A percentile compares a stretch with the other conserved stretches of the same genome.
These are phyloP conservation scores for Striga hermonthica DNA, from an alignment of 305 asterid genomes.

Conservation along the genomic window DNA sequence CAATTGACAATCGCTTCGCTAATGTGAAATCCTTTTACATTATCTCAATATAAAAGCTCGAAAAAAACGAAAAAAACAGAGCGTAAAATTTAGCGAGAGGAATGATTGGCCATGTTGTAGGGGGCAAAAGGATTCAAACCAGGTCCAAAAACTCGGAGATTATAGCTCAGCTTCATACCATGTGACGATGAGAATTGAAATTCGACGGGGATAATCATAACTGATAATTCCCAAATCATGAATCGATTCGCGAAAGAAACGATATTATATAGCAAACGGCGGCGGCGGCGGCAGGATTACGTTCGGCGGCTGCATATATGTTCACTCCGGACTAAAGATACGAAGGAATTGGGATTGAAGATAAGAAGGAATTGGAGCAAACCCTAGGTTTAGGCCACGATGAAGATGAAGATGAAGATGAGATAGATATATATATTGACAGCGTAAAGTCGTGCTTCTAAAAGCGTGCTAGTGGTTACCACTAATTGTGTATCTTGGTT, in stretches of 20 bases:
- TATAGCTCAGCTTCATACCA: conserved; percentile 44
- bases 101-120: conserved; percentile 68
- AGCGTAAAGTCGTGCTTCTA: neutral
- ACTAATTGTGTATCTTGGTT: too few relatives aligned
- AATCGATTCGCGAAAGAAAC: neutral
- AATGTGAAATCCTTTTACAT: conserved; percentile 36
- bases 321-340: neutral
- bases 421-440: neutral
- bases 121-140: conserved; percentile 97
- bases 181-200: conserved; percentile 50
- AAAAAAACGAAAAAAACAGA: conserved; percentile 2
- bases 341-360: conserved; percentile 23
- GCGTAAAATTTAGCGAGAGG: conserved; percentile 65
- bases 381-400: conserved; percentile 39
- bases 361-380: conserved; percentile 23
- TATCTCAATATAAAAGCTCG: conserved; percentile 13
- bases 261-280: neutral
- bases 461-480: too few relatives aligned
- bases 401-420: conserved; percentile 12
- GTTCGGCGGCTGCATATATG: conserved; percentile 47
- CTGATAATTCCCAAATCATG: conserved; percentile 33
- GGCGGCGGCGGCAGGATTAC: conserved; percentile 8
- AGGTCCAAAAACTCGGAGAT: conserved; percentile 88
- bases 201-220: conserved; percentile 47
- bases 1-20: conserved; percentile 20